Evolutionary conservation across 2,329 filamentous ascomycete species (phyloP).

Genomic region (Leptosphaerulina australis): DNA sequence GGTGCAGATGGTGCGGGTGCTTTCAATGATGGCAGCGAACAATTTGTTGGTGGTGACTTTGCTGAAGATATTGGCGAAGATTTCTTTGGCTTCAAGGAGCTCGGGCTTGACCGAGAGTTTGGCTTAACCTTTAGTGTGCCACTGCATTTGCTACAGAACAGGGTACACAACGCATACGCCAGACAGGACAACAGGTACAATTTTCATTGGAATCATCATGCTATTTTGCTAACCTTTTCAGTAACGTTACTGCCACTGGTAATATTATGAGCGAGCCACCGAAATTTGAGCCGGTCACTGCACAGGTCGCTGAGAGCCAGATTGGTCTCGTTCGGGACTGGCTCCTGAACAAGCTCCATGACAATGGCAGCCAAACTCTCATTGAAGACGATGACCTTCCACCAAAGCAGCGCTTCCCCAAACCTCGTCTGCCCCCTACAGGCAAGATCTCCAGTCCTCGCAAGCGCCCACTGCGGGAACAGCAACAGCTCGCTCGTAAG

Average conservation of each 20-base stretch:
- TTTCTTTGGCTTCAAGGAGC: constrained; percentile 97
- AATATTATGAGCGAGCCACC: constrained; percentile 71
- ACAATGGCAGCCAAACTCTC: constrained; percentile 80
- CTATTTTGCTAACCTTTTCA: constrained; percentile 45
- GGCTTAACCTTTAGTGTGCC: constrained; percentile 89
- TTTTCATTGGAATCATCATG: background rate
- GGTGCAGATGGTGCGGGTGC: constrained; percentile 84
- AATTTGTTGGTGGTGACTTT: constrained; percentile 96
- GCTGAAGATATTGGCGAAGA: constrained; percentile 97
- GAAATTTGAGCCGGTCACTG: constrained; percentile 76
- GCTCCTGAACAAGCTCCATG: constrained; percentile 86
- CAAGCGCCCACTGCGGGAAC: constrained; percentile 81
- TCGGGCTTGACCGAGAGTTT: constrained; percentile 90
- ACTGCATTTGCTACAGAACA: constrained; percentile 88
- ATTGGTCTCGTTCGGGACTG: constrained; percentile 90
- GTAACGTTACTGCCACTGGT: constrained; percentile 63
- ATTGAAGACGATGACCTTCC: constrained; percentile 95
- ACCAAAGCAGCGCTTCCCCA: constrained; percentile 78
- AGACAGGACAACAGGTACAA: constrained; percentile 69
- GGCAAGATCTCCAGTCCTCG: constrained; percentile 87
- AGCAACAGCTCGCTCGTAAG: constrained; percentile 83
- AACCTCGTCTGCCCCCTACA: constrained; percentile 68
- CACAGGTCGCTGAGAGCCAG: constrained; percentile 76
- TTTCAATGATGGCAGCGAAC: constrained; percentile 96
- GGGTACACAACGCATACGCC: constrained; percentile 84